These are phyloP conservation scores for Populus hybrid DNA, from an alignment of 441 rosid genomes.

Conservation along the genomic window DNA sequence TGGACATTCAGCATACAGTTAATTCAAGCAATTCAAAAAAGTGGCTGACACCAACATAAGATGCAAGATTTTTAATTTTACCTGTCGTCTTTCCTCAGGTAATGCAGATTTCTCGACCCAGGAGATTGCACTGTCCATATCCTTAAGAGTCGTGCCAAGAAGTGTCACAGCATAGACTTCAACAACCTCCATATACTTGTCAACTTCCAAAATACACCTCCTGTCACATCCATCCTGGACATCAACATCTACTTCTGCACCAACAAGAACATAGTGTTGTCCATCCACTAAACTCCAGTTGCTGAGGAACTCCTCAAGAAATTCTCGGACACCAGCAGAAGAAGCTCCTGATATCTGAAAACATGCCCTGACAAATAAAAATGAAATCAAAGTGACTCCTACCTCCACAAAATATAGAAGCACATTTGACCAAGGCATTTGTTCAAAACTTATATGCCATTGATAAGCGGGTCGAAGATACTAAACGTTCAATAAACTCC, in stretches of 20 bases:
- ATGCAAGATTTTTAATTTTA: slow-evolving; percentile 20
- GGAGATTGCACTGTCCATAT: slow-evolving; percentile 56
- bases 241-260: slow-evolving; percentile 26
- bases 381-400: slow-evolving; percentile 12
- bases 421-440: not conserved
- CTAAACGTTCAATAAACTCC: not conserved
- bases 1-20: not conserved
- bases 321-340: slow-evolving; percentile 45
- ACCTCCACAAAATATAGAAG: not conserved
- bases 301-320: slow-evolving; percentile 71
- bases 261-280: slow-evolving; percentile 32
- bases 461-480: not conserved
- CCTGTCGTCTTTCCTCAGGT: slow-evolving; percentile 77
- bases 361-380: slow-evolving; percentile 50
- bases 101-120: slow-evolving; percentile 80
- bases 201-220: slow-evolving; percentile 38
- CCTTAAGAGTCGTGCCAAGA: slow-evolving; percentile 49
- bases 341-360: slow-evolving; percentile 71
- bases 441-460: not conserved
- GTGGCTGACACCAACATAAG: not conserved
- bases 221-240: slow-evolving; percentile 36
- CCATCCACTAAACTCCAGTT: slow-evolving; percentile 61
- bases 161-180: slow-evolving; percentile 64
- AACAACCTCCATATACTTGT: slow-evolving; percentile 55
- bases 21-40: not conserved